phyloP scores from a whole-genome alignment of 805 yeast species.

The Sugiyamaella chiloensis region DNA sequence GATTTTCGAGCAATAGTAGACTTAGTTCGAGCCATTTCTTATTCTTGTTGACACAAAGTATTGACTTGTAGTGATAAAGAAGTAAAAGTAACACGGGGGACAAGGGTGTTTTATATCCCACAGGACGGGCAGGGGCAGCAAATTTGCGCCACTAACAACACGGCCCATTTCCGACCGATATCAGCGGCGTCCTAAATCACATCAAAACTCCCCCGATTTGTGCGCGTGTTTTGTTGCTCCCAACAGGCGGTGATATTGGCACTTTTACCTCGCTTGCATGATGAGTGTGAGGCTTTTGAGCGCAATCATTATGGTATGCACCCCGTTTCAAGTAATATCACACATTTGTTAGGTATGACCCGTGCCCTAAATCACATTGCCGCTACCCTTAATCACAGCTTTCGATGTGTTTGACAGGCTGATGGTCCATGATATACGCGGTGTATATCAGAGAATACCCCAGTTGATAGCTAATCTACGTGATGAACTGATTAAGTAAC shows the following conservation, averaged over 20 bases:
- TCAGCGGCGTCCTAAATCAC: conserved; percentile 4
- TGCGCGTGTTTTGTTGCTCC: conserved; percentile 7
- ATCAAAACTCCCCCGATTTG: conserved; percentile 7
- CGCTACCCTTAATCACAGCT: conserved; percentile 1
- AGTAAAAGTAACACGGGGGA: conserved; percentile 5
- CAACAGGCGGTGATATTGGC: not conserved
- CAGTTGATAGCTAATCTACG: not conserved
- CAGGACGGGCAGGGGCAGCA: conserved; percentile 5
- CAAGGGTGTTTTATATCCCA: conserved; percentile 1
- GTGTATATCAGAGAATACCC: conserved; percentile 5
- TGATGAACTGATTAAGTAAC: no score
- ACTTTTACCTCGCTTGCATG: not conserved
- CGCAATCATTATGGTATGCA: not conserved
- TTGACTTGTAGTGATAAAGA: conserved; percentile 1
- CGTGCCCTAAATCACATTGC: conserved; percentile 2
- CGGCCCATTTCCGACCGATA: conserved; percentile 5
- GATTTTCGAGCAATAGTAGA: conserved; percentile 78
- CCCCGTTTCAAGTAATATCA: conserved; percentile 8
- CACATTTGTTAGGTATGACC: not conserved
- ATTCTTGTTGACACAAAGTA: conserved; percentile 6
- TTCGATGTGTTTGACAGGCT: no score
- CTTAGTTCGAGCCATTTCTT: conserved; percentile 77
- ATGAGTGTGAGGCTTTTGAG: not conserved
- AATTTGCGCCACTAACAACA: conserved; percentile 3
- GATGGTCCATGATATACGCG: conserved; percentile 10